Evolutionary conservation across 108 stramenopile genomes (phyloP), one percentile per base, ranked within the genome.

Genomic region (Pseudonitzschia pungens): DNA sequence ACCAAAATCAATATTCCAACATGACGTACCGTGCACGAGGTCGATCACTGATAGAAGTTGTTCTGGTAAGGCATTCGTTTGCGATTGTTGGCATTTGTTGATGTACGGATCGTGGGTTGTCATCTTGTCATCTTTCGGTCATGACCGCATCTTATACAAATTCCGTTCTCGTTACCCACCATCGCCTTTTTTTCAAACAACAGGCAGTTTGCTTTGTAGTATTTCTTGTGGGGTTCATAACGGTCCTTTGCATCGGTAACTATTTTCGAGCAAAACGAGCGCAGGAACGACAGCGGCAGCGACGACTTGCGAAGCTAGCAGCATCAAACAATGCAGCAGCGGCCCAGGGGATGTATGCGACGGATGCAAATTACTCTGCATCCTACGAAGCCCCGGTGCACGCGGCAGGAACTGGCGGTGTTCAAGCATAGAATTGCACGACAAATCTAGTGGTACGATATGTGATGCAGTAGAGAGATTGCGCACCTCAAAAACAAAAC

Each of bases 181-280:
- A 14, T 18, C 16, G 18, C 5, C 18, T 18, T 1, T 11, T 48
- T 18, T 18, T 12, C 45, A 43, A 45, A n/a, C 18, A 29, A 53
- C 45, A 88, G 92, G 92, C 90, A 20, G 77, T 91, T 65, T 85
- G 87, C 57, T 94, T 94, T 77, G 87, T 89, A 12, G 82, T 84
- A 33, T 92, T 94, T 77, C 83, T 94, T 40, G 88, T 92, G 36
- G 93, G 93, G 18, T 94, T 94, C 79, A 91, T 94, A 67, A 88
- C 91, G 24, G 91, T 94, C 0, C 80, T 94, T 10, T 94, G 93
- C 67, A 89, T 94, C 55, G 93, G 93, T 24, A 94, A 94, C 69
- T 94, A 92, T 72, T 92, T 89, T 76, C 84, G 93, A 36, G 93
- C 93, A 1, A 94, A 94, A 64, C 82, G 93, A 52, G 93, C 93